Evolutionary conservation across 225 moss, liverwort and hornwort genomes (phyloP).

Genomic region (Physcomitrellopsis africana): DNA sequence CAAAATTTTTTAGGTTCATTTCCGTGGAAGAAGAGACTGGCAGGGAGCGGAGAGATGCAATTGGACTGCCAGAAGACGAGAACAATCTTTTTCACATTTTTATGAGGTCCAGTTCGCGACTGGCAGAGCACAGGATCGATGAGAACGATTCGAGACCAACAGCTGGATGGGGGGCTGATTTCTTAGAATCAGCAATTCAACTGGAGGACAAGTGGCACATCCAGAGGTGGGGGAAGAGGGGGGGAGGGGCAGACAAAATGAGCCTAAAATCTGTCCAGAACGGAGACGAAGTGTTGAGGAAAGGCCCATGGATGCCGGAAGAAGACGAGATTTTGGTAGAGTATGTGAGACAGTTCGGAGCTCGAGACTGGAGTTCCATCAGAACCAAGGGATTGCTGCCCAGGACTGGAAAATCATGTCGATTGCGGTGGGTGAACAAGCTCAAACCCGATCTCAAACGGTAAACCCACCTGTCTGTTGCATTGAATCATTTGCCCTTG

Average conservation of each 20-base stretch:
- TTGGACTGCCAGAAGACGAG: no score
- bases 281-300: constrained; percentile 77
- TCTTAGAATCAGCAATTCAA: no score
- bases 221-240: background rate
- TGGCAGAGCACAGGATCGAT: background rate
- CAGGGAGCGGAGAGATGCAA: no score
- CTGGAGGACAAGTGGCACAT: background rate
- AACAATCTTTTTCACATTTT: no score
- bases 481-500: no score
- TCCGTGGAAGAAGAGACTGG: no score
- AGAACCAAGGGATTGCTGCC: constrained; percentile 92
- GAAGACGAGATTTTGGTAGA: constrained; percentile 92
- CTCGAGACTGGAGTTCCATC: constrained; percentile 96
- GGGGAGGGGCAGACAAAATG: constrained; percentile 21
- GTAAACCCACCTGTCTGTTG: constrained; percentile 27
- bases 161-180: background rate
- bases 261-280: constrained; percentile 64
- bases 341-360: constrained; percentile 94
- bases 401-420: constrained; percentile 91
- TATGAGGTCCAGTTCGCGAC: no score
- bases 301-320: constrained; percentile 98
- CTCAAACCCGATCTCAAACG: constrained; percentile 98
- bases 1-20: no score
- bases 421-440: constrained; percentile 97
- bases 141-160: background rate